Base-by-base conservation (phyloP, 2,329 filamentous ascomycete genomes). In the Ilyonectria sp. region DNA sequence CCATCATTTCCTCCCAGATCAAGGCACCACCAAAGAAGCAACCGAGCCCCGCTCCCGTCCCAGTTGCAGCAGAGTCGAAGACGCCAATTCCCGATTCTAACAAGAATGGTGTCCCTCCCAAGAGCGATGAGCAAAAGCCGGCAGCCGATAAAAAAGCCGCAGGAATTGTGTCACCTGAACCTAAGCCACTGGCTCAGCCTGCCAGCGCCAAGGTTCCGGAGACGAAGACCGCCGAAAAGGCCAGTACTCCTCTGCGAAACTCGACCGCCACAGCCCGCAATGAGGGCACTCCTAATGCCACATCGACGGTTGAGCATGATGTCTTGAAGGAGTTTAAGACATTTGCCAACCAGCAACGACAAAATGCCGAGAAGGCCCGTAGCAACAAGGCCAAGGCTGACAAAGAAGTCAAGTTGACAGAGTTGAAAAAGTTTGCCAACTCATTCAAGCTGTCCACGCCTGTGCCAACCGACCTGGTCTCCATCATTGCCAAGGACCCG, bases 401-500 rank as follows among this genome's bases (percentile, higher is more conserved):
- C 79, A 97, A 97, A 79, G 94, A 95, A 72, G 91, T 96, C 71
- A 98, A 97, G 81, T 82, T 99, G 69, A 97, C 94, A 67, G 96
- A 99, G 82, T 83, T 99, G 65, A 97, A 96, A 86, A 97, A 95
- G 77, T 99, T 99, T 80, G 94, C 96, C 1, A 89, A 91, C 73
- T 96, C 89, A 78, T 99, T 99, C 86, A 98, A 98, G 83, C 88
- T 99, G 19, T 92, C 93, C 56, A 98, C 95, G 3, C 94, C 95
- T 6, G 94, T 99, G 11, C 96, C 96, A 1, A 91, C 89, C 58
- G 96, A 99, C 80, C 83, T 99, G 40, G 94, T 99, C 31, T 92
- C 94, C 1, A 99, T 99, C 72, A 92, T 99, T 68, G 95, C 96
- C 65, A 99, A 98, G 79, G 96, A 99, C 78, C 94, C 94, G n/a